Percentiles rank a stretch among this genome's conserved stretches.
Evolutionary conservation across 352 stramenopile genomes (phyloP).

Genomic region (Phytopythium mirpurense): DNA sequence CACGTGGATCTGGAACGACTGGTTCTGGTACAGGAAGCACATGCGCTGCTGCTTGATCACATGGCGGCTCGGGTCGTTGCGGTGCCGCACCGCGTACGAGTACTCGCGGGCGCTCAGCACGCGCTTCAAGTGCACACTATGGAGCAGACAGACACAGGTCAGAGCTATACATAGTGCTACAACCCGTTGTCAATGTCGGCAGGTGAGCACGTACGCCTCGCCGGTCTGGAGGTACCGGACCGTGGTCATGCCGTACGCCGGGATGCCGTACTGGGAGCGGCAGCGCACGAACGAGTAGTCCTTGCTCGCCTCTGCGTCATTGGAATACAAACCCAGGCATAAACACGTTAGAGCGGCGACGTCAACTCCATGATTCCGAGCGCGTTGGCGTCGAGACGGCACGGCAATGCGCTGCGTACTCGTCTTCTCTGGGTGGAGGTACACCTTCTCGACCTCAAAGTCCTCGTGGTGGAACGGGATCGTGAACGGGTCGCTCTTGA

Average conservation of each 20-base stretch:
- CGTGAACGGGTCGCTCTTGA: slow-evolving; percentile 37
- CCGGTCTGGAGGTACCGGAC: slow-evolving; percentile 74
- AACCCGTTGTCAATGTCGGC: no score
- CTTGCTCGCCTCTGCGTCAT: slow-evolving; percentile 57
- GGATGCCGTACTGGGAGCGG: slow-evolving; percentile 79
- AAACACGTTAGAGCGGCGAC: slow-evolving; percentile 2
- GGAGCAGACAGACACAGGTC: slow-evolving; percentile 1
- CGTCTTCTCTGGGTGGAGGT: slow-evolving; percentile 65
- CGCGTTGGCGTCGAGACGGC: no score
- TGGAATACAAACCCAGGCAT: slow-evolving; percentile 1
- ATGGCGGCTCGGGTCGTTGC: slow-evolving; percentile 51
- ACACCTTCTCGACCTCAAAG: slow-evolving; percentile 86
- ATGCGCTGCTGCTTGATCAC: slow-evolving; percentile 88
- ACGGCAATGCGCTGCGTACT: slow-evolving; percentile 16
- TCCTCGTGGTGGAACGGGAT: slow-evolving; percentile 81
- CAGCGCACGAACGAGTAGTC: slow-evolving; percentile 86
- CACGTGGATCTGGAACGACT: slow-evolving; percentile 84
- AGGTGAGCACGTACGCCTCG: slow-evolving; percentile 54
- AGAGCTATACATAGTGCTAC: neutral
- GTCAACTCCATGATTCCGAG: neutral
- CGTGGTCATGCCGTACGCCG: slow-evolving; percentile 83
- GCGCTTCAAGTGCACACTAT: slow-evolving; percentile 77
- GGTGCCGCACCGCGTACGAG: slow-evolving; percentile 78
- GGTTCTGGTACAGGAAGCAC: slow-evolving; percentile 84
- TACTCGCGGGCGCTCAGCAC: slow-evolving; percentile 80